Conservation (phyloP, 2,329 filamentous ascomycete genomes). For the Ophiocordyceps camponoti-rufipedis region DNA sequence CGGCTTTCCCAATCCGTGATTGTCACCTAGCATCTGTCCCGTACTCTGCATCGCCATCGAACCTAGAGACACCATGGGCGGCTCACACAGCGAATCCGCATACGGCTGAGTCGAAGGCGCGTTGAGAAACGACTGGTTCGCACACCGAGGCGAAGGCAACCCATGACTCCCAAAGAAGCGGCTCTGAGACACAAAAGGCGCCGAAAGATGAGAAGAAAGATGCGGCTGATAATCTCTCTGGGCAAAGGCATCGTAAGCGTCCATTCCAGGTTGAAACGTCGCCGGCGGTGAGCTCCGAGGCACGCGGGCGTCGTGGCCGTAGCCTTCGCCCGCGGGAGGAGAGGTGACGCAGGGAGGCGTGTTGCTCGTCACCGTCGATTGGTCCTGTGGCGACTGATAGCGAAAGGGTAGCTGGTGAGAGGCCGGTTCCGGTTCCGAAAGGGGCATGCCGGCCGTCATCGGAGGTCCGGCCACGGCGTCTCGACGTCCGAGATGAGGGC, state of each 20-base stretch:
- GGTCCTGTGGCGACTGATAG: constrained; percentile 27
- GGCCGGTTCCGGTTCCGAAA: neutral
- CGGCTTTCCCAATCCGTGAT: constrained; percentile 62
- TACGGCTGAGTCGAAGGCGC: constrained; percentile 21
- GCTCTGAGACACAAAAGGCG: constrained; percentile 39
- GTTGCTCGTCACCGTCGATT: constrained; percentile 23
- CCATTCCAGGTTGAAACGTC: constrained; percentile 27
- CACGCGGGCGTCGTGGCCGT: constrained; percentile 1
- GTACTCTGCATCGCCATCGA: constrained; percentile 47
- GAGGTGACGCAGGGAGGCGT: constrained; percentile 17
- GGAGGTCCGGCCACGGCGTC: constrained; percentile 19
- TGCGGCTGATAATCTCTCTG: constrained; percentile 25
- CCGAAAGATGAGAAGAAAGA: constrained; percentile 24
- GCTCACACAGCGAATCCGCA: constrained; percentile 23
- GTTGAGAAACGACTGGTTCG: constrained; percentile 18
- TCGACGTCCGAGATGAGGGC: constrained; percentile 57
- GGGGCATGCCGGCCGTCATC: neutral
- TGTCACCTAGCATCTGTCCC: constrained; percentile 74
- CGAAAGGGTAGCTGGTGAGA: constrained; percentile 19
- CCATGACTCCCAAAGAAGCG: constrained; percentile 23
- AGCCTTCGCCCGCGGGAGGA: constrained; percentile 1
- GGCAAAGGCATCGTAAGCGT: constrained; percentile 29
- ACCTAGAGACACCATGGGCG: constrained; percentile 37
- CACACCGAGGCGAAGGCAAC: constrained; percentile 12
- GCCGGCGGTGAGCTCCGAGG: constrained; percentile 7